Evolutionary conservation across 805 yeast genomes (phyloP).

Genomic region (Candida sakaeoensis): DNA sequence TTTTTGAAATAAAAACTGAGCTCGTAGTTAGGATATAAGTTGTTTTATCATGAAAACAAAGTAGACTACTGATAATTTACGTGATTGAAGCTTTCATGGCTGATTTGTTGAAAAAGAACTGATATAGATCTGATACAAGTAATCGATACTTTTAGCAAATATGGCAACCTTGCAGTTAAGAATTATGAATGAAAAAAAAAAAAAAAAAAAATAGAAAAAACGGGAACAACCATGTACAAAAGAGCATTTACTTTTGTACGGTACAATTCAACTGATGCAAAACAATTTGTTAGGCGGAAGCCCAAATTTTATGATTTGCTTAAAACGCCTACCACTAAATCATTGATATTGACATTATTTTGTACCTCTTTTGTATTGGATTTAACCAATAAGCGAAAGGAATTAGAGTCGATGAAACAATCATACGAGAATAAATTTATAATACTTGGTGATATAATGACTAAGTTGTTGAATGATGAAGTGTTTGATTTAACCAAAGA

Average conservation of each 20-base stretch:
- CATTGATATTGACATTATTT: slow-evolving; percentile 32
- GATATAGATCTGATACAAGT: too few species aligned
- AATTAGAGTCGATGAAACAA: slow-evolving; percentile 38
- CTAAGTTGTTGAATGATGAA: slow-evolving; percentile 28
- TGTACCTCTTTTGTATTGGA: slow-evolving; percentile 48
- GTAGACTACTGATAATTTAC: too few species aligned
- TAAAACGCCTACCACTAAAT: slow-evolving; percentile 33
- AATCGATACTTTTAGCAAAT: too few species aligned
- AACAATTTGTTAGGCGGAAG: slow-evolving; percentile 11
- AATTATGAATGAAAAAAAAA: too few species aligned
- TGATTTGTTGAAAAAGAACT: too few species aligned
- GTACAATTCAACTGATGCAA: slow-evolving; percentile 10
- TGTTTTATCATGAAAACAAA: too few species aligned
- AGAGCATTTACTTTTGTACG: slow-evolving; percentile 2
- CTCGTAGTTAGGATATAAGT: too few species aligned
- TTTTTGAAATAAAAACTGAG: too few species aligned
- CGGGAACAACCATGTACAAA: neutral
- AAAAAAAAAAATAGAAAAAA: too few species aligned
- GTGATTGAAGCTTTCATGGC: too few species aligned
- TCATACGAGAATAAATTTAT: slow-evolving; percentile 35
- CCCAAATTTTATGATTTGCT: slow-evolving; percentile 27
- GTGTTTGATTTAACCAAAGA: slow-evolving; percentile 42
- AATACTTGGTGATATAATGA: slow-evolving; percentile 28
- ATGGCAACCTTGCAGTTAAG: too few species aligned
- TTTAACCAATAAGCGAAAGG: slow-evolving; percentile 42